Evolutionary conservation across 345 rosid genomes (phyloP).

Genomic region (Trapa bicornis): DNA sequence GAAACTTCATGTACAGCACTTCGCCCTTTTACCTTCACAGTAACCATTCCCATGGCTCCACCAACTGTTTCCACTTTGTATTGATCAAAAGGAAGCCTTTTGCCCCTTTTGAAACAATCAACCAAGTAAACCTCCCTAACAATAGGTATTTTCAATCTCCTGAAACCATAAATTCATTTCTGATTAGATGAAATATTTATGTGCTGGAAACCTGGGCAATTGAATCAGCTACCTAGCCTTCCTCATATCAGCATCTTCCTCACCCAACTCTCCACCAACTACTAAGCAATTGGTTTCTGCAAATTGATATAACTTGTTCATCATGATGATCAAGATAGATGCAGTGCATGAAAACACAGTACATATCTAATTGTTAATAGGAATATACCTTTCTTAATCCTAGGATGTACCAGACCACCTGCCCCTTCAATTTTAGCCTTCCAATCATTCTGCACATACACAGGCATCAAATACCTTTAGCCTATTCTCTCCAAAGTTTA

Average conservation of each 20-base stretch:
- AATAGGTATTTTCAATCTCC: slow-evolving; percentile 80
- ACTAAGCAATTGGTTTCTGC: slow-evolving; percentile 80
- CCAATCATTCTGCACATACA: slow-evolving; percentile 64
- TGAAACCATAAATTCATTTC: slow-evolving; percentile 18
- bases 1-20: slow-evolving; percentile 96
- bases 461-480: neutral
- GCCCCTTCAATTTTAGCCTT: slow-evolving; percentile 57
- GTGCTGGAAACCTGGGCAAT: slow-evolving; percentile 10
- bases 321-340: slow-evolving; percentile 2
- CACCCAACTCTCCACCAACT: slow-evolving; percentile 44
- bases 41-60: slow-evolving; percentile 47
- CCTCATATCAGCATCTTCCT: slow-evolving; percentile 46
- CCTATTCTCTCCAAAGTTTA: neutral
- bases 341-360: neutral
- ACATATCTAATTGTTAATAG: slow-evolving; percentile 5
- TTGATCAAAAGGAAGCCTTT: slow-evolving; percentile 64
- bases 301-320: slow-evolving; percentile 14
- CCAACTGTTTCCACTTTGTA: slow-evolving; percentile 68
- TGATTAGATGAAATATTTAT: slow-evolving; percentile 3
- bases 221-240: slow-evolving; percentile 64
- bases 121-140: slow-evolving; percentile 79
- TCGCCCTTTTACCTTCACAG: slow-evolving; percentile 88
- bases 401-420: slow-evolving; percentile 65
- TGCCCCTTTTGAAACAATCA: slow-evolving; percentile 63
- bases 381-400: slow-evolving; percentile 56